phyloP scores from a whole-genome alignment of 2,329 filamentous ascomycete species.

The Thyridium curvatum region DNA sequence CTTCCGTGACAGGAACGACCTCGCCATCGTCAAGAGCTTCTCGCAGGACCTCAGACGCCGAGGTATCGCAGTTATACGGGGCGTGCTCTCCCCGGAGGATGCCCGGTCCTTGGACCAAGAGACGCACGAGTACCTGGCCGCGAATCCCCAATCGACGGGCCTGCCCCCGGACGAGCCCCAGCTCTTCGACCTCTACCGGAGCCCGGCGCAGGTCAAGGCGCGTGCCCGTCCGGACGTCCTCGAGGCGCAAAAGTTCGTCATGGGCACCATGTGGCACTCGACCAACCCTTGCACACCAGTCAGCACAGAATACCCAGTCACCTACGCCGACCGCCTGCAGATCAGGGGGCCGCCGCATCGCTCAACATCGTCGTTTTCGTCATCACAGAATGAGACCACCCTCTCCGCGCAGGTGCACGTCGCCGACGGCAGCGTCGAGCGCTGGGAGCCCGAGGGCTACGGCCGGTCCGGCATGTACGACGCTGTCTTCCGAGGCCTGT shows the following conservation, averaged over 20 bases:
- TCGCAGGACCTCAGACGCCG: constrained; percentile 8
- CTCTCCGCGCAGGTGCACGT: constrained; percentile 54
- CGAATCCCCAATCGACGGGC: constrained; percentile 31
- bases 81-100: constrained; percentile 11
- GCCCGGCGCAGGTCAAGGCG: constrained; percentile 29
- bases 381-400: constrained; percentile 26
- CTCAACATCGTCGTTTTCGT: background rate
- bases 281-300: constrained; percentile 38
- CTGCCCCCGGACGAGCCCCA: constrained; percentile 21
- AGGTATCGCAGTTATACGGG: constrained; percentile 15
- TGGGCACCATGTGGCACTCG: constrained; percentile 42
- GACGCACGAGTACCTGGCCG: constrained; percentile 40
- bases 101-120: constrained; percentile 41
- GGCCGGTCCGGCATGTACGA: constrained; percentile 55
- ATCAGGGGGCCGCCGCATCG: constrained; percentile 37
- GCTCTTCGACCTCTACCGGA: constrained; percentile 32
- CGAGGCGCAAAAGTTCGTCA: constrained; percentile 39
- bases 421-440: constrained; percentile 58
- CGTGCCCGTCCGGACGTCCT: constrained; percentile 32
- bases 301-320: constrained; percentile 38
- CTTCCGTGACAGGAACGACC: constrained; percentile 29
- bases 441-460: constrained; percentile 62
- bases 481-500: constrained; percentile 58
- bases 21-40: constrained; percentile 16
- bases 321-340: constrained; percentile 55